Percentiles rank a stretch among this genome's conserved stretches.
These are phyloP conservation scores for Margaritispora aquatica DNA, from an alignment of 495 filamentous ascomycete genomes.

Conservation along the genomic window DNA sequence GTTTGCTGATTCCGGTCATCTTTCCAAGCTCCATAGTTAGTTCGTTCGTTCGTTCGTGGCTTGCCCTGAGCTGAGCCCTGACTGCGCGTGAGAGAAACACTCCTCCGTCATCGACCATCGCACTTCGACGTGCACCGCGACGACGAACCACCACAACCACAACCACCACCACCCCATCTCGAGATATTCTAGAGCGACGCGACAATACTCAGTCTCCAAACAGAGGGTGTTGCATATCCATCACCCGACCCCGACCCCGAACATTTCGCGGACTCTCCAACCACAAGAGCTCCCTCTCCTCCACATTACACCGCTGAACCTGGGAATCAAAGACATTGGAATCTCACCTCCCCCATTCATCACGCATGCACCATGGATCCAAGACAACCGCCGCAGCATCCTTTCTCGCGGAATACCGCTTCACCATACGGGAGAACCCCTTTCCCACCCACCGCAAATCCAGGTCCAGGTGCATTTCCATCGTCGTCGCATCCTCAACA, in stretches of 20 bases:
- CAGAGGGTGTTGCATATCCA: no score
- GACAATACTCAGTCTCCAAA: no score
- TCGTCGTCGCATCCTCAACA: slow-evolving; percentile 28
- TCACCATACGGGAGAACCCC: slow-evolving; percentile 31
- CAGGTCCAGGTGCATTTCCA: slow-evolving; percentile 22
- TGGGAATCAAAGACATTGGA: no score
- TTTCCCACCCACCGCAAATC: slow-evolving; percentile 28
- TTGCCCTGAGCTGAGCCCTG: no score
- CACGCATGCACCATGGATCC: slow-evolving; percentile 25
- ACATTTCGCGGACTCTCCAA: no score
- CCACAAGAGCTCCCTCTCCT: slow-evolving; percentile 1
- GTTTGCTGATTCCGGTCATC: not conserved
- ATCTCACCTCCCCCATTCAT: not conserved
- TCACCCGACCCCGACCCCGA: no score
- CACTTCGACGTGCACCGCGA: not conserved
- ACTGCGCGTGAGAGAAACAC: not conserved
- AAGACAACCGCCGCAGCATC: slow-evolving; percentile 30
- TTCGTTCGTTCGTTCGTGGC: no score
- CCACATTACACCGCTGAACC: slow-evolving; percentile 4
- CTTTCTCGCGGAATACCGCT: slow-evolving; percentile 30
- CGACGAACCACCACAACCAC: not conserved
- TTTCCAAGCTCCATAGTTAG: no score
- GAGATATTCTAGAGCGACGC: no score
- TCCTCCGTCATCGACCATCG: not conserved
- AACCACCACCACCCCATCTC: not conserved